Percentiles rank a stretch among this genome's conserved stretches.
Evolutionary conservation across 202 grass and related monocot species (phyloP).

Genomic region (Brachypodium distachyon): DNA sequence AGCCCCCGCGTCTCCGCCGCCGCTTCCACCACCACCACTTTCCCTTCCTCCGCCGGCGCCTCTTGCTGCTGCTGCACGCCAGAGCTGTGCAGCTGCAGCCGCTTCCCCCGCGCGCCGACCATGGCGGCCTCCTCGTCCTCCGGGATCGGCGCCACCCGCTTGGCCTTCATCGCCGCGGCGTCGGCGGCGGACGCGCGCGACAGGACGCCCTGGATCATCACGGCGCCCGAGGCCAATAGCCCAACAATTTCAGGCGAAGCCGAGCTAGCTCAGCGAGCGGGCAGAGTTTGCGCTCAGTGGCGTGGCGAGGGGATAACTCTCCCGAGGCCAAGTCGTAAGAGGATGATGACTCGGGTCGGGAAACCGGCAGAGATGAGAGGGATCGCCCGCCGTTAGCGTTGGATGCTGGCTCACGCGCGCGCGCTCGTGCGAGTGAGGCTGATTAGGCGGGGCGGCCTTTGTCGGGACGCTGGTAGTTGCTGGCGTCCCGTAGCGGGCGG

Average conservation of each 20-base stretch:
- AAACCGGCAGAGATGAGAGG: neutral
- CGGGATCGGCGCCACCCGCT: neutral
- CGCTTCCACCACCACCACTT: neutral
- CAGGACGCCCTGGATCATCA: slow-evolving; percentile 55
- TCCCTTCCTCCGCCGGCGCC: neutral
- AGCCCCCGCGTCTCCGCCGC: slow-evolving; percentile 43
- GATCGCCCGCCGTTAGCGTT: slow-evolving; percentile 22
- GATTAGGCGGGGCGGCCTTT: slow-evolving; percentile 15
- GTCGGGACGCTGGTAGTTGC: slow-evolving; percentile 26
- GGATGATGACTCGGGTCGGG: neutral
- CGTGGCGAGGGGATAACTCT: neutral
- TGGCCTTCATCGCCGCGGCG: slow-evolving; percentile 27
- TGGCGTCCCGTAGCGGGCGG: slow-evolving; percentile 22
- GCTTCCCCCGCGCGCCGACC: slow-evolving; percentile 32
- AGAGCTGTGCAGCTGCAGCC: slow-evolving; percentile 17
- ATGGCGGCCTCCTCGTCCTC: slow-evolving; percentile 16
- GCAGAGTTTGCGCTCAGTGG: slow-evolving; percentile 5
- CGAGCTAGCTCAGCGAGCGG: neutral
- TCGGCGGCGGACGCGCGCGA: slow-evolving; percentile 33
- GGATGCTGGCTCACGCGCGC: neutral
- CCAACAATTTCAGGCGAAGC: neutral
- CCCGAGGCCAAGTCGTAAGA: too few relatives aligned
- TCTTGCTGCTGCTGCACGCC: neutral
- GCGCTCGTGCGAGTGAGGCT: neutral
- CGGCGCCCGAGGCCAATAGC: neutral